Percentiles rank a stretch among this genome's conserved stretches.
phyloP scores from a whole-genome alignment of 805 yeast genomes.

The Henningerozyma blattae region DNA sequence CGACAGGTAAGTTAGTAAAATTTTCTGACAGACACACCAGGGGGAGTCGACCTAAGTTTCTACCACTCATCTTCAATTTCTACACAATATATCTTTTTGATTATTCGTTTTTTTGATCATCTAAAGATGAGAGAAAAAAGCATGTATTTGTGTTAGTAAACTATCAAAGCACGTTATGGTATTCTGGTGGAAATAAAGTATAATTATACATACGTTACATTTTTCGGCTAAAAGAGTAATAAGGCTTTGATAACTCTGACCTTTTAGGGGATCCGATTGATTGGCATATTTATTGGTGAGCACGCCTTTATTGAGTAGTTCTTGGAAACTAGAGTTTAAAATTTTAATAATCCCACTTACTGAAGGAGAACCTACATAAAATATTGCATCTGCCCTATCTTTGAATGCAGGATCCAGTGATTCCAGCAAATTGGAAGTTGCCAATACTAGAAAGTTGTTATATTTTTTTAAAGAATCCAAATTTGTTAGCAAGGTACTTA shows the following conservation, averaged over 20 bases:
- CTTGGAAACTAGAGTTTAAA: slow-evolving; percentile 18
- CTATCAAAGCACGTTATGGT: background rate
- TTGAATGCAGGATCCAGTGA: slow-evolving; percentile 33
- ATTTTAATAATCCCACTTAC: slow-evolving; percentile 20
- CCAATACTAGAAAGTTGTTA: slow-evolving; percentile 26
- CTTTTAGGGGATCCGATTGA: background rate
- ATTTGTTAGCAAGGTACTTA: slow-evolving; percentile 32
- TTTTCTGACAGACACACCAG: slow-evolving; percentile 19
- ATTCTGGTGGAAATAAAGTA: background rate
- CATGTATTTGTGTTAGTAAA: slow-evolving; percentile 1
- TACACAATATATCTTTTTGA: slow-evolving; percentile 2
- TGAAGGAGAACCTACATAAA: slow-evolving; percentile 27
- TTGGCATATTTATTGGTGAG: slow-evolving; percentile 3
- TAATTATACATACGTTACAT: slow-evolving; percentile 17
- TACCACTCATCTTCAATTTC: slow-evolving; percentile 19
- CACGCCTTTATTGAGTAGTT: slow-evolving; percentile 11
- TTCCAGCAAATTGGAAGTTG: slow-evolving; percentile 30
- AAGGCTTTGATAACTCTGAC: slow-evolving; percentile 4
- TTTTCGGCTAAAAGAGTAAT: slow-evolving; percentile 9
- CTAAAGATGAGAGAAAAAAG: background rate
- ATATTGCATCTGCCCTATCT: slow-evolving; percentile 31
- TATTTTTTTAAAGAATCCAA: slow-evolving; percentile 28
- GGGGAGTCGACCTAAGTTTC: slow-evolving; percentile 20
- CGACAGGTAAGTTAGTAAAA: slow-evolving; percentile 15
- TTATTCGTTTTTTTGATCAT: slow-evolving; percentile 5